Percentiles rank a stretch among this genome's conserved stretches.
Conservation (phyloP, 768 basidiomycete species). For the Lentinula lateritia region DNA sequence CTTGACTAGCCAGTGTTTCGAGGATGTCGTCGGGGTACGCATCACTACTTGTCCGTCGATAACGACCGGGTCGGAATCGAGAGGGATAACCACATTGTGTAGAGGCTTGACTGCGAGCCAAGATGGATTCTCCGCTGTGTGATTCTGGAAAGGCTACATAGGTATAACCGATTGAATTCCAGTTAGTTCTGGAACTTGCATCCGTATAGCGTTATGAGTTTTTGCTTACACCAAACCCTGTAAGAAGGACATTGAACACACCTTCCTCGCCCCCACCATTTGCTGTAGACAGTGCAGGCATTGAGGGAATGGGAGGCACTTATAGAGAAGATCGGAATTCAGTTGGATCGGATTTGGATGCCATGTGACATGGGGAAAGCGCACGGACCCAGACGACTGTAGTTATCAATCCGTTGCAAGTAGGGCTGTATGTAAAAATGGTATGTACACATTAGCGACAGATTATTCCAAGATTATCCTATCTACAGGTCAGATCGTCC, state of each 20-base stretch:
- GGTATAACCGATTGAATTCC: constrained; percentile 12
- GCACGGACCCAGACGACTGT: background rate
- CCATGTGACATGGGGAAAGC: background rate
- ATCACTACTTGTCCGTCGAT: constrained; percentile 17
- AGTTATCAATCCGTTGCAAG: background rate
- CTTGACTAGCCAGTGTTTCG: constrained; percentile 39
- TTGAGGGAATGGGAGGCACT: constrained; percentile 6
- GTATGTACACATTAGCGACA: background rate
- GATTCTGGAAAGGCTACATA: constrained; percentile 44
- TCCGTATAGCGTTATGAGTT: background rate
- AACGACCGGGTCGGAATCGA: constrained; percentile 11
- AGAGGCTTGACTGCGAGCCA: constrained; percentile 66
- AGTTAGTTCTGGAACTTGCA: constrained; percentile 11
- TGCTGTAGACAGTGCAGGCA: constrained; percentile 25
- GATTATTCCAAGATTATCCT: background rate
- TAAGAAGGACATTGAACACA: constrained; percentile 41
- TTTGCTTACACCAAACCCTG: constrained; percentile 48
- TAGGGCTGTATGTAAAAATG: background rate
- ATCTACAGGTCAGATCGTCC: constrained; percentile 19
- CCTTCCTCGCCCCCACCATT: constrained; percentile 21
- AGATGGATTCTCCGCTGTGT: constrained; percentile 55
- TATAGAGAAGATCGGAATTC: too few species aligned
- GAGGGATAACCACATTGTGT: constrained; percentile 33
- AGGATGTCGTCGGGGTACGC: constrained; percentile 10
- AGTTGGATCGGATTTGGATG: background rate